Evolutionary conservation across 441 rosid genomes (phyloP), one percentile per base, ranked within the genome.

Genomic region (Populus hybrid): DNA sequence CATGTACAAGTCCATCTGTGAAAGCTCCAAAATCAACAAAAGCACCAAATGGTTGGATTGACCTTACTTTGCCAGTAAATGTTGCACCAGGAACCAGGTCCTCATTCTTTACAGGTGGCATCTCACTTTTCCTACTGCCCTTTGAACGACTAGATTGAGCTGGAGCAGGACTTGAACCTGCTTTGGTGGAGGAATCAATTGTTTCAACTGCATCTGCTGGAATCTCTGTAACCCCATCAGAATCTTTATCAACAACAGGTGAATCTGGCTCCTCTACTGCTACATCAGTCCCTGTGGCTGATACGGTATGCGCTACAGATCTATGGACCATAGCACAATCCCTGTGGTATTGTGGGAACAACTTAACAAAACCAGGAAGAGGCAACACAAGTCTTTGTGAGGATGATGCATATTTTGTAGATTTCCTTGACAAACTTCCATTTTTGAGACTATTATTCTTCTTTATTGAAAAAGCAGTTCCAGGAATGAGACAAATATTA

Each of bases 31-130:
- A 89, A 78, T 88, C 91, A 69, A 95, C 87, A 61, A 95, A 95
- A 65, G 99, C 98, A 74, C 98, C 99, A 85, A 95, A 95, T 70
- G 98, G 99, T 83, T 93, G 97, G 77, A 95, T 86, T 2, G 99
- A 92, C 82, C 86, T 85, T 76, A 95, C 93, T 93, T 93, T 93
- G 73, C 99, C 98, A 68, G 91, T 93, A 80, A 92, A 95, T 14
- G 82, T 83, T 28, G 95, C 95, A 67, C 99, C 99, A 71, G 89
- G 84, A 81, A 92, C 69, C 46, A 92, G 86, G 63, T 95, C 90
- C 76, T 87, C 91, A 73, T 80, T 73, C 79, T 87, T 87, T 74
- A 90, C 84, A 10, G 95, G 84, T 2, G 98, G 97, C 97, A 88
- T 88, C 84, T 89, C 97, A 78, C 91, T 92, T 86, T 89, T 93